Conservation (phyloP, 2,329 filamentous ascomycete genomes). For the Talaromyces sp. region DNA sequence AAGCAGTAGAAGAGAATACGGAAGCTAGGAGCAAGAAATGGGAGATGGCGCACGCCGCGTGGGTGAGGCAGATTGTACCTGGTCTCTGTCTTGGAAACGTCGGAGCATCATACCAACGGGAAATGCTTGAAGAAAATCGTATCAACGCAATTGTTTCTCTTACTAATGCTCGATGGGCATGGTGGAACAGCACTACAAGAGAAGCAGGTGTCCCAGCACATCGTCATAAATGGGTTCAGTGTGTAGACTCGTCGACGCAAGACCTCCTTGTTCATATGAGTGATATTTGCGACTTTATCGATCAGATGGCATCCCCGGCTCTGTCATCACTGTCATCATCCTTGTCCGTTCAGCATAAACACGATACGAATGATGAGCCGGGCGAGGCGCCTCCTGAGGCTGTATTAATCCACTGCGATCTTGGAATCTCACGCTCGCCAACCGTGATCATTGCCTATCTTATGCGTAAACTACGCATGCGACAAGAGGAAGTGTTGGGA, state of each 20-base stretch:
- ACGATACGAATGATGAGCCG: constrained; percentile 6
- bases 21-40: constrained; percentile 21
- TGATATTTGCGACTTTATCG: constrained; percentile 31
- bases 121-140: constrained; percentile 24
- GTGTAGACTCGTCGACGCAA: constrained; percentile 32
- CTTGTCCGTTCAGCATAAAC: constrained; percentile 11
- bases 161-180: constrained; percentile 25
- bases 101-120: constrained; percentile 22
- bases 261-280: constrained; percentile 31
- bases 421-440: constrained; percentile 32
- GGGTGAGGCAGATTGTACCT: constrained; percentile 29
- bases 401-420: constrained; percentile 31
- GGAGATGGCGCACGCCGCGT: constrained; percentile 18
- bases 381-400: constrained; percentile 10
- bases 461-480: constrained; percentile 28
- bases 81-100: constrained; percentile 31
- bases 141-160: constrained; percentile 29
- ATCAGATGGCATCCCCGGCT: constrained; percentile 22
- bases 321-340: constrained; percentile 14
- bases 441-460: constrained; percentile 33
- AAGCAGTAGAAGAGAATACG: neutral
- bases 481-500: constrained; percentile 21
- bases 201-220: constrained; percentile 24
- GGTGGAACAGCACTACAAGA: constrained; percentile 24
- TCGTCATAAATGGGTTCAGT: constrained; percentile 32